Evolutionary conservation across 2,329 filamentous ascomycete species (phyloP).

Genomic region (Blumeria hordei): DNA sequence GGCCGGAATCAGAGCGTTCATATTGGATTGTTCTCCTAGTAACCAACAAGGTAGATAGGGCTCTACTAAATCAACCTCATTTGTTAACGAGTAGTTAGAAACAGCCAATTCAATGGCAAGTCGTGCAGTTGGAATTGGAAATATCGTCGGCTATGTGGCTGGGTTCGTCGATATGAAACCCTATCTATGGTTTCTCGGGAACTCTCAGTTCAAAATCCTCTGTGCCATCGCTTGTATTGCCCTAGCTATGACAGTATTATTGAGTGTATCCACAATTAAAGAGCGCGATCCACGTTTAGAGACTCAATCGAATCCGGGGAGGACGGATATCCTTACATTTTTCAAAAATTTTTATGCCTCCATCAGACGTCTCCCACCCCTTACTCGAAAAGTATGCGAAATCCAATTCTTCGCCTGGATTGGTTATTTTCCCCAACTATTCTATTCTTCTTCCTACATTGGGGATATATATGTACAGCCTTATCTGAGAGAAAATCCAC

Average conservation of each 20-base stretch:
- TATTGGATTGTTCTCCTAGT: constrained; percentile 74
- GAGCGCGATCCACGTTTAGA: constrained; percentile 65
- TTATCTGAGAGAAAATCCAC: constrained; percentile 48
- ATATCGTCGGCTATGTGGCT: constrained; percentile 73
- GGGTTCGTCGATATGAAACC: constrained; percentile 61
- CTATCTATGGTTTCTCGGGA: constrained; percentile 55
- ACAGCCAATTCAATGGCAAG: constrained; percentile 86
- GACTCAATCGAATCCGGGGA: constrained; percentile 31
- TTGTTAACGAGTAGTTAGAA: constrained; percentile 8
- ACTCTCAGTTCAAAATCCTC: constrained; percentile 80
- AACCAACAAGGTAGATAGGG: constrained; percentile 45
- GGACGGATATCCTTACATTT: constrained; percentile 48
- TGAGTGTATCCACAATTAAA: constrained; percentile 44
- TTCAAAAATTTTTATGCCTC: constrained; percentile 57
- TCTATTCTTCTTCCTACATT: constrained; percentile 86
- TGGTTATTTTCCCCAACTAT: constrained; percentile 85
- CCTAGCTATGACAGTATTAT: constrained; percentile 40
- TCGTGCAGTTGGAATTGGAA: constrained; percentile 63
- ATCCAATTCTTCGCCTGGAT: constrained; percentile 80
- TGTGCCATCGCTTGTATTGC: constrained; percentile 63
- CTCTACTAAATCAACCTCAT: background rate
- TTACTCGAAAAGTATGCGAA: constrained; percentile 59
- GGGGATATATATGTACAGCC: constrained; percentile 82
- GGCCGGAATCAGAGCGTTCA: constrained; percentile 74
- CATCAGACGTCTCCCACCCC: constrained; percentile 53